Evolutionary conservation across 371 early-diverging fungal genomes (phyloP).

Genomic region (Mortierella sp.): DNA sequence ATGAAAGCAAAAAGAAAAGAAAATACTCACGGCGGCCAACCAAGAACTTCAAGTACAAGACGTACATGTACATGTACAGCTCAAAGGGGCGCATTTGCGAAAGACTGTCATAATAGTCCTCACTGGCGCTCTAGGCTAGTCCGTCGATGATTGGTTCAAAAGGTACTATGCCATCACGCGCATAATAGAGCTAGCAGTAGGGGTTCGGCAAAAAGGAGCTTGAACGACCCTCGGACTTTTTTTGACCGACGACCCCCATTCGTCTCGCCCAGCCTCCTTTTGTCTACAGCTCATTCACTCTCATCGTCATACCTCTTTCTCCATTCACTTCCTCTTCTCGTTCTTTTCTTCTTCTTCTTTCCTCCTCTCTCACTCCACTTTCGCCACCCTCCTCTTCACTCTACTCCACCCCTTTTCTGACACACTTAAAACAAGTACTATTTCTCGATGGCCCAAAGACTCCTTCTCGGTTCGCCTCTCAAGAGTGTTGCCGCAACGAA

Average conservation of each 20-base stretch:
- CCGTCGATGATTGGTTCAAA: constrained; percentile 13
- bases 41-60: not conserved
- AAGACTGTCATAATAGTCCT: no score
- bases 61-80: not conserved
- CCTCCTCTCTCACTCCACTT: not conserved
- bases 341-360: not conserved
- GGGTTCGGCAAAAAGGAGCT: not conserved
- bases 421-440: not conserved
- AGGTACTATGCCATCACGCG: constrained; percentile 12
- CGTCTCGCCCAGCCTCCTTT: not conserved
- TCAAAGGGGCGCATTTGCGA: not conserved
- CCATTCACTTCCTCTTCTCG: not conserved
- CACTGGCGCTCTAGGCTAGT: no score
- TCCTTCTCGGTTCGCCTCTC: constrained; percentile 7
- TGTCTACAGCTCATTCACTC: not conserved
- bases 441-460: constrained; percentile 2
- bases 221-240: not conserved
- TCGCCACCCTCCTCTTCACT: not conserved
- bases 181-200: not conserved
- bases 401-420: not conserved
- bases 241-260: not conserved
- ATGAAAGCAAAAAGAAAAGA: not conserved
- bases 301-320: not conserved
- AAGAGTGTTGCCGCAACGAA: not conserved
- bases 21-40: not conserved